These are phyloP conservation scores for Glycine latifolia DNA, from an alignment of 306 rosid genomes.

Conservation along the genomic window DNA sequence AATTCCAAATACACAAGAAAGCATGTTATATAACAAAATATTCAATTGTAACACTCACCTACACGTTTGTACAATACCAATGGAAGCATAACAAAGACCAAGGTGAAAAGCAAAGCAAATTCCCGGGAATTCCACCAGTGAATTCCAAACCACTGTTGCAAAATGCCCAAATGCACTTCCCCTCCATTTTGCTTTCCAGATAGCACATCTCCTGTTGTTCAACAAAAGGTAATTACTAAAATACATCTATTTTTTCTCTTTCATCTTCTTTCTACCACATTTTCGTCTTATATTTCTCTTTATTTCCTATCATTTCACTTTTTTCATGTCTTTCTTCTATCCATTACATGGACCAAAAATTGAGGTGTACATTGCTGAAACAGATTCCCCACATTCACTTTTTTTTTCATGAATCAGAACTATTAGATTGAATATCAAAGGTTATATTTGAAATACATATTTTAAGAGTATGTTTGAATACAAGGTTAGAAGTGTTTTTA, in stretches of 20 bases:
- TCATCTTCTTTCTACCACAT: background rate
- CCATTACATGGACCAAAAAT: background rate
- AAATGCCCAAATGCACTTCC: conserved; percentile 76
- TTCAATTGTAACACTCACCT: conserved; percentile 59
- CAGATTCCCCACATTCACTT: background rate
- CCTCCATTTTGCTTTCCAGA: conserved; percentile 67
- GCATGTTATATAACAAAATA: background rate
- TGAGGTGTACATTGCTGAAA: background rate
- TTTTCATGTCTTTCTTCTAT: background rate
- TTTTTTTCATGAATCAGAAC: background rate
- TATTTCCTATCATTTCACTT: background rate
- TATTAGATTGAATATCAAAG: too few relatives aligned
- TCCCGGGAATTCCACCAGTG: conserved; percentile 97
- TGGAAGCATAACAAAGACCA: conserved; percentile 76
- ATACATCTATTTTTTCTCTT: background rate
- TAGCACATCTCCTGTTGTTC: conserved; percentile 75
- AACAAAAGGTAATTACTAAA: background rate
- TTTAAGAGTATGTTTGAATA: background rate
- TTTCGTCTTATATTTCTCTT: background rate
- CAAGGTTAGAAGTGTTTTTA: too few relatives aligned
- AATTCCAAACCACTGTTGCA: conserved; percentile 94
- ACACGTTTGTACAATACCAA: conserved; percentile 73
- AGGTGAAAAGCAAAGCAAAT: conserved; percentile 61
- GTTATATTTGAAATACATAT: background rate
- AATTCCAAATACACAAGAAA: conserved; percentile 31